phyloP scores from a whole-genome alignment of 2,329 filamentous ascomycete species.

The Stagonosporopsis vannaccii region DNA sequence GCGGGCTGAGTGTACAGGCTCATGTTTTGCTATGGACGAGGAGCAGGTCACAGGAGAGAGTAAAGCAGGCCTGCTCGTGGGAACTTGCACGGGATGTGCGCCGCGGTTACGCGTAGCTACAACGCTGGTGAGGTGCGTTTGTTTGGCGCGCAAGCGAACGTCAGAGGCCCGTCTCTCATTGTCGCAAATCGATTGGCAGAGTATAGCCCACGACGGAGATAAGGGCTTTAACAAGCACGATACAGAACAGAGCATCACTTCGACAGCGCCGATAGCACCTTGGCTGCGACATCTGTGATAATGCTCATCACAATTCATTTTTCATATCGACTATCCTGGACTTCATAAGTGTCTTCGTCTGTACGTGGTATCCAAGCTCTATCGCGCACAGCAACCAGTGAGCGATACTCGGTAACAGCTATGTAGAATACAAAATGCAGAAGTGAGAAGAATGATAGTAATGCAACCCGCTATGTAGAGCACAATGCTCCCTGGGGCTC shows the following conservation, averaged over 20 bases:
- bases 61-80: not conserved
- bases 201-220: slow-evolving; percentile 4
- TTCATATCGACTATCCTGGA: slow-evolving; percentile 9
- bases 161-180: slow-evolving; percentile 18
- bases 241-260: not conserved
- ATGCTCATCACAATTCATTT: slow-evolving; percentile 5
- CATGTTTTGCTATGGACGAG: not conserved
- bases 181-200: not conserved
- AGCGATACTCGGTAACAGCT: slow-evolving; percentile 20
- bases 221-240: slow-evolving; percentile 11
- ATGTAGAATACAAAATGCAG: slow-evolving; percentile 38
- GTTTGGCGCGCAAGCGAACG: slow-evolving; percentile 26
- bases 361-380: not conserved
- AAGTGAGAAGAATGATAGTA: slow-evolving; percentile 23
- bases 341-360: slow-evolving; percentile 3
- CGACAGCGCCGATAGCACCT: not conserved
- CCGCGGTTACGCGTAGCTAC: not conserved
- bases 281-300: not conserved
- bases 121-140: slow-evolving; percentile 19
- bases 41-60: not conserved
- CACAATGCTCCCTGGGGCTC: not conserved
- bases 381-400: slow-evolving; percentile 18
- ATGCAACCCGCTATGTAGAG: slow-evolving; percentile 5
- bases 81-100: not conserved
- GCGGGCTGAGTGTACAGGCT: not conserved